phyloP scores from a whole-genome alignment of 371 early-diverging fungal species.

The Apophysomyces variabilis region DNA sequence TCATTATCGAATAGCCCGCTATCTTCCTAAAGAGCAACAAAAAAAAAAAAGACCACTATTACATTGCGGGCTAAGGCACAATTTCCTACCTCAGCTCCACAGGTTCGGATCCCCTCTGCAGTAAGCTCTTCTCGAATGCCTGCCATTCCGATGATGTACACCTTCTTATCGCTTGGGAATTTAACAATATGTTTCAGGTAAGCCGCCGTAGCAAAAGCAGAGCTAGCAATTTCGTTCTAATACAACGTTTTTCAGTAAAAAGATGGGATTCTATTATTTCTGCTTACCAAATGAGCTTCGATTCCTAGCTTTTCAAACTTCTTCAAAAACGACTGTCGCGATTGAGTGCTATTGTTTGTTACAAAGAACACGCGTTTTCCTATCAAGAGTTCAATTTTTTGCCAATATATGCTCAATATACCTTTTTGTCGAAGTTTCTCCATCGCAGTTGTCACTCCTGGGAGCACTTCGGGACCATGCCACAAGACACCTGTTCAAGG shows the following conservation, averaged over 20 bases:
- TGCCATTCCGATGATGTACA: conserved; percentile 88
- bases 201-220: conserved; percentile 94
- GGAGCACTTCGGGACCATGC: conserved; percentile 76
- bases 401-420: conserved; percentile 26
- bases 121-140: conserved; percentile 90
- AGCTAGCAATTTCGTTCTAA: conserved; percentile 91
- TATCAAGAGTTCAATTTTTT: conserved; percentile 13
- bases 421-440: conserved; percentile 70
- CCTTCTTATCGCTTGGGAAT: conserved; percentile 85
- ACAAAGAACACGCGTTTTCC: conserved; percentile 92
- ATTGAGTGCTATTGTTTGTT: conserved; percentile 95
- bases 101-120: conserved; percentile 69
- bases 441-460: conserved; percentile 74
- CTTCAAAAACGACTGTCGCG: conserved; percentile 76
- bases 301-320: conserved; percentile 86
- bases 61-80: background rate
- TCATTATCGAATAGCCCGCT: conserved; percentile 38
- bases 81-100: conserved; percentile 59
- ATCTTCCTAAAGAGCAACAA: conserved; percentile 37
- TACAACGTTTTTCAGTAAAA: background rate
- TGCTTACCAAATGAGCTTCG: conserved; percentile 66
- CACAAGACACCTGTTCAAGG: conserved; percentile 84
- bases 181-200: conserved; percentile 83
- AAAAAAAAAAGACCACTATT: background rate
- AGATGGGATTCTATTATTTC: background rate